Base-by-base conservation (phyloP, 2,329 filamentous ascomycete genomes). In the Nannizziopsis barbatae region DNA sequence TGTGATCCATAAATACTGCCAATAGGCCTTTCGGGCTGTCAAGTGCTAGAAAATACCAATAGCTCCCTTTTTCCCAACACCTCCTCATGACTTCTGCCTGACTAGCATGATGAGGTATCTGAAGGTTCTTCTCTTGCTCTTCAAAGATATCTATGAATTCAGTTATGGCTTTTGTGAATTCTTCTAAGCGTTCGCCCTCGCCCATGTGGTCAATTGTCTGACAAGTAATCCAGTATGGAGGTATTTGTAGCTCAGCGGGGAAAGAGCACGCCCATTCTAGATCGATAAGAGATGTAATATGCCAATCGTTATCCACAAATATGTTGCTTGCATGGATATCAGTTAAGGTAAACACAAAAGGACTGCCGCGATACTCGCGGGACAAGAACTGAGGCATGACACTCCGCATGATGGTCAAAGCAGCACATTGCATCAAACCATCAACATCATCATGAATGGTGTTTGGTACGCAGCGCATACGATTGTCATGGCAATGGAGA, bases 261-360 rank as follows among this genome's bases (percentile, higher is more conserved):
- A 55, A 52, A 2, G 57, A 57, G 50, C 57, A 63, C 17, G 58
- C 56, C 57, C 60, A 66, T 54, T 65, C 63, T 5, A 67, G 51
- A 39, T 66, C 61, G 46, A 66, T 60, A 7, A 66, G 46, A 12
- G 33, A 53, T 37, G 47, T 65, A 42, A 66, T 58, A 52, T 65
- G 55, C 60, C 64, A 64, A 12, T 64, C 48, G 5, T 58, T 44
- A 45, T 64, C 58, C 8, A 63, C 61, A 42, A 52, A 52, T 27
- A 64, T 62, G 44, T 71, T 71, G 46, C 63, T 65, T 40, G 56
- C 56, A 47, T 71, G 63, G 11, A 71, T 54, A 51, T 71, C 68
- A 6, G 65, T 69, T 8, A 71, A 58, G 1, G 45, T 56, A 31
- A 63, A 56, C 27, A 63, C 50, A 50, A 67, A 71, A 0, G 64